These are phyloP conservation scores for Agapanthus africanus DNA, from an alignment of 106 monocot genomes.

Conservation along the genomic window DNA sequence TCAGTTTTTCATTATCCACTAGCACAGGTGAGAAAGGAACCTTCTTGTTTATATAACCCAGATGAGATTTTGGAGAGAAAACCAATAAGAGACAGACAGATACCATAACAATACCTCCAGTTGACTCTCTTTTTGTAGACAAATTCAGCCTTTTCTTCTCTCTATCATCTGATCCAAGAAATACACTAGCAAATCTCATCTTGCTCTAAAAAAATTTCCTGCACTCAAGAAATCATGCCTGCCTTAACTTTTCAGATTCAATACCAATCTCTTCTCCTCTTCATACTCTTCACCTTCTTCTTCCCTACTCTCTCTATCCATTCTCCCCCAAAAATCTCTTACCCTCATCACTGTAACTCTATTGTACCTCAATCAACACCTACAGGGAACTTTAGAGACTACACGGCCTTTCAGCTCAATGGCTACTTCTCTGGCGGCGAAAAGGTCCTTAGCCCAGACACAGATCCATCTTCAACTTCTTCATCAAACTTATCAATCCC, in stretches of 20 bases:
- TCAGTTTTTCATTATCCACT: too few relatives aligned
- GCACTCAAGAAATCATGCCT: not conserved
- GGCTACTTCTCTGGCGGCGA: slow-evolving; percentile 30
- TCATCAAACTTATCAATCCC: not conserved
- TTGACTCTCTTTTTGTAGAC: too few relatives aligned
- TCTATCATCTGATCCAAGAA: not conserved
- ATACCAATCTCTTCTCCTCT: not conserved
- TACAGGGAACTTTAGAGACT: not conserved
- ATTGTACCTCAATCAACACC: slow-evolving; percentile 22
- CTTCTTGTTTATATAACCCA: too few relatives aligned
- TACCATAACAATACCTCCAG: too few relatives aligned
- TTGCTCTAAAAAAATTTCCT: not conserved
- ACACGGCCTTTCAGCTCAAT: slow-evolving; percentile 9
- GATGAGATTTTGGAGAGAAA: too few relatives aligned
- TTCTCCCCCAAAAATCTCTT: slow-evolving; percentile 9
- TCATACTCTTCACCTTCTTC: slow-evolving; percentile 4
- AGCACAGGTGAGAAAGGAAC: too few relatives aligned
- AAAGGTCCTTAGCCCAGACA: slow-evolving; percentile 2
- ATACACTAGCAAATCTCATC: not conserved
- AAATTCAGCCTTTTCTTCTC: not conserved
- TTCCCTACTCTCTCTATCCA: not conserved
- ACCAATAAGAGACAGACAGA: too few relatives aligned
- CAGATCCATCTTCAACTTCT: not conserved
- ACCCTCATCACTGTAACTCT: slow-evolving; percentile 31
- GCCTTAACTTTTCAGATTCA: too few relatives aligned